Percentiles rank a stretch among this genome's conserved stretches.
phyloP scores from a whole-genome alignment of 768 basidiomycete species.

The Boletus insuetus region DNA sequence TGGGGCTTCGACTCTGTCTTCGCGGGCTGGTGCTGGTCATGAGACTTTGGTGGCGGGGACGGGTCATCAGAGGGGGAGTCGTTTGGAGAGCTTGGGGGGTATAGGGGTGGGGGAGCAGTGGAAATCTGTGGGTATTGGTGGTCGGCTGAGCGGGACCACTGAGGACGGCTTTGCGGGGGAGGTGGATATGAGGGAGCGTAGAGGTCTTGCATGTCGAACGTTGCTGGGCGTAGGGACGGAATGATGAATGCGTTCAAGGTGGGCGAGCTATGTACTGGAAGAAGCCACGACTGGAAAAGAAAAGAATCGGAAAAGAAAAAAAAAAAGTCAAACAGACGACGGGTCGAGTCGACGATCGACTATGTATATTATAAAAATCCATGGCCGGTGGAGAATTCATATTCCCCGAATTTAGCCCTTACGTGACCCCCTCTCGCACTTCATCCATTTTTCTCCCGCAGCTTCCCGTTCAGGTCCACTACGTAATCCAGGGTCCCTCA shows the following conservation, averaged over 20 bases:
- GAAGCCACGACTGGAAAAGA: slow-evolving; percentile 28
- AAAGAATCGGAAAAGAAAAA: slow-evolving; percentile 14
- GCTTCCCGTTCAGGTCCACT: slow-evolving; percentile 23
- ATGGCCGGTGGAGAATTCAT: slow-evolving; percentile 40
- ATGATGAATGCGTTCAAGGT: slow-evolving; percentile 33
- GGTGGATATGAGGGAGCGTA: slow-evolving; percentile 40
- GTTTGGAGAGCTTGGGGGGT: slow-evolving; percentile 36
- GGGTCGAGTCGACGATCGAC: slow-evolving; percentile 32
- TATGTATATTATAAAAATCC: slow-evolving; percentile 38
- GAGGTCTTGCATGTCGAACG: slow-evolving; percentile 47
- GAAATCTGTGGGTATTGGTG: slow-evolving; percentile 35
- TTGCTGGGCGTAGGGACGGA: slow-evolving; percentile 41
- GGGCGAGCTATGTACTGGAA: slow-evolving; percentile 30
- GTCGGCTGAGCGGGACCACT: slow-evolving; percentile 33
- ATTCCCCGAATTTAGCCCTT: slow-evolving; percentile 35
- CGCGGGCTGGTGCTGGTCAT: slow-evolving; percentile 48
- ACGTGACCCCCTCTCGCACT: slow-evolving; percentile 30
- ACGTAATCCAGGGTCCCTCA: slow-evolving; percentile 36
- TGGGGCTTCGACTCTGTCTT: slow-evolving; percentile 81
- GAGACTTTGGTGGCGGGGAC: slow-evolving; percentile 36
- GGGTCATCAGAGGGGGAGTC: slow-evolving; percentile 48
- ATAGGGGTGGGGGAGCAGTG: slow-evolving; percentile 32
- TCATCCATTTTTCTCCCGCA: slow-evolving; percentile 33
- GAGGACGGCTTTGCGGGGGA: slow-evolving; percentile 34
- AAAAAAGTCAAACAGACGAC: slow-evolving; percentile 27